Conservation (phyloP, 1,139 yeast species). For the Diutina mesorugosa region DNA sequence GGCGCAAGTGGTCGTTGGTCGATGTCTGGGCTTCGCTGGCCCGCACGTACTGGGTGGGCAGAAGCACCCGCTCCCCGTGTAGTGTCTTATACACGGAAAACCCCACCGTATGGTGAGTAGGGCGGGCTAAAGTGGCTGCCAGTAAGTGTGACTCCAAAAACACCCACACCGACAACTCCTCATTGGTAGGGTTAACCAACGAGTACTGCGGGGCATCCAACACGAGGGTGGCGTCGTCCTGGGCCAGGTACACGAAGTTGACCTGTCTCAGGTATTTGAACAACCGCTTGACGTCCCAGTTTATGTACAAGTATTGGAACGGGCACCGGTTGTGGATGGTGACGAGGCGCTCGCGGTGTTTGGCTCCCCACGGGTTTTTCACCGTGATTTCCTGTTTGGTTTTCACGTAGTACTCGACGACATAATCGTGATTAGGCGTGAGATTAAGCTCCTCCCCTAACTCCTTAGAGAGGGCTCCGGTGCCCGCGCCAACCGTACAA, state of each 20-base stretch:
- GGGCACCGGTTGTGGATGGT: conserved; percentile 16
- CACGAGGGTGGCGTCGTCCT: neutral
- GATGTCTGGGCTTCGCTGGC: conserved; percentile 7
- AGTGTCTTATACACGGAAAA: conserved; percentile 15
- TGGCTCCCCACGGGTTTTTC: conserved; percentile 42
- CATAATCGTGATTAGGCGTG: conserved; percentile 60
- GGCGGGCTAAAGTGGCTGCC: neutral
- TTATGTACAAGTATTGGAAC: conserved; percentile 48
- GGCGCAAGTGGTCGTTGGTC: conserved; percentile 17
- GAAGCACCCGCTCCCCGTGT: conserved; percentile 19
- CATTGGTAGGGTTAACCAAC: neutral
- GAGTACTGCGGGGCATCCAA: neutral
- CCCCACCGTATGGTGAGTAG: neutral
- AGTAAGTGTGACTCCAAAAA: neutral
- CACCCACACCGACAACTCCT: neutral
- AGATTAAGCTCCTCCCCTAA: conserved; percentile 26
- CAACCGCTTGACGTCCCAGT: conserved; percentile 35
- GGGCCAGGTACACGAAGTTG: conserved; percentile 1
- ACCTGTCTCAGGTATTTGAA: neutral
- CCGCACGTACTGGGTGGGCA: conserved; percentile 17
- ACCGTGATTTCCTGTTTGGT: conserved; percentile 16
- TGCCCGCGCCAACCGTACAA: conserved; percentile 53
- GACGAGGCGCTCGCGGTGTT: conserved; percentile 3
- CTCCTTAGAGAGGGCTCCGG: conserved; percentile 35
- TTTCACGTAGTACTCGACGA: conserved; percentile 15